Evolutionary conservation across 768 basidiomycete genomes (phyloP), one percentile per base, ranked within the genome.

Genomic region (Gymnopilus dilepis): DNA sequence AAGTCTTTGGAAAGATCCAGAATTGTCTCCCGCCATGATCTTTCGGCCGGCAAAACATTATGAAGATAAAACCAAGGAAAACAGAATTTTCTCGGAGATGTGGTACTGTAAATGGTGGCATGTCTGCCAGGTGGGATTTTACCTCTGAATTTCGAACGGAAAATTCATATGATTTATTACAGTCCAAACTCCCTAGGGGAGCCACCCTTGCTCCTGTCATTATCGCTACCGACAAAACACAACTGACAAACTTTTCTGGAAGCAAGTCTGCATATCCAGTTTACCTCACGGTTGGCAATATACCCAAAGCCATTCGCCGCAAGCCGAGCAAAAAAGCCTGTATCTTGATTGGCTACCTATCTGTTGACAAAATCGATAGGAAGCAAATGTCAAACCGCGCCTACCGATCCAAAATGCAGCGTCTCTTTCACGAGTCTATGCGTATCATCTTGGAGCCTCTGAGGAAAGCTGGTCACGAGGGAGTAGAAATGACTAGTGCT

Each of bases 211-310:
- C 72, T 0, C 79, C 78, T 1, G 59, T 82, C n/a, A n/a, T n/a
- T n/a, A n/a, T n/a, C n/a, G n/a, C n/a, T n/a, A n/a, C n/a, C n/a
- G n/a, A n/a, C n/a, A n/a, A n/a, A n/a, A n/a, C n/a, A n/a, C n/a
- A n/a, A n/a, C n/a, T n/a, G n/a, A n/a, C n/a, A n/a, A n/a, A n/a
- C n/a, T n/a, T n/a, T n/a, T n/a, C n/a, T n/a, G n/a, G n/a, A n/a
- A n/a, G n/a, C n/a, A n/a, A n/a, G 19, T 21, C 19, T 6, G 43
- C 78, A 0, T 81, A 76, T 62, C 80, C 81, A 0, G 73, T 83
- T 0, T 83, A 83, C 64, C 60, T 81, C 0, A 77, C 79, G 0
- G 68, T 80, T 31, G 80, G 77, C 0, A 80, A 80, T 37, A 72
- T 80, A 11, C 63, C 69, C 0, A 78, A 77, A 56, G 58, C 65